These are phyloP conservation scores for Coleophoma eucalyptorum DNA, from an alignment of 2,329 filamentous ascomycete genomes.

Conservation along the genomic window DNA sequence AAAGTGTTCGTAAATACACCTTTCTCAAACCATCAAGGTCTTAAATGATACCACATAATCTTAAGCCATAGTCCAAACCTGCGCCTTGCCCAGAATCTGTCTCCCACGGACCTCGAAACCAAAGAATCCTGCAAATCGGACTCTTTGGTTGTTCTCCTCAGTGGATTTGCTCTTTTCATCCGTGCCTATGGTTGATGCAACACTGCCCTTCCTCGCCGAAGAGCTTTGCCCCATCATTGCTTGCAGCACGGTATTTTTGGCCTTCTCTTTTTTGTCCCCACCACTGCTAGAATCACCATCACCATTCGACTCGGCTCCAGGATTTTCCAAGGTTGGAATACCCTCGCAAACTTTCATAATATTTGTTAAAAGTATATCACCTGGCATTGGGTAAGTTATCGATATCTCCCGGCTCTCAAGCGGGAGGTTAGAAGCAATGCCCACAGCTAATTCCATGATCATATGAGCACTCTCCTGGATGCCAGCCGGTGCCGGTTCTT, in stretches of 20 bases:
- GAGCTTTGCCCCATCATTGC: slow-evolving; percentile 22
- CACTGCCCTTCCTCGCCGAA: slow-evolving; percentile 21
- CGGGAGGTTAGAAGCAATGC: slow-evolving; percentile 81
- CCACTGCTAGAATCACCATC: slow-evolving; percentile 21
- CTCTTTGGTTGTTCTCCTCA: slow-evolving; percentile 38
- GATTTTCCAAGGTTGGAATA: slow-evolving; percentile 55
- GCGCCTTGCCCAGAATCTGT: slow-evolving; percentile 72
- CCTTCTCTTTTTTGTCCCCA: slow-evolving; percentile 29
- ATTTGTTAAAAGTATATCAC: slow-evolving; percentile 62
- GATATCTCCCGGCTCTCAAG: slow-evolving; percentile 88
- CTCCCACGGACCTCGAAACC: slow-evolving; percentile 71
- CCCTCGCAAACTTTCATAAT: slow-evolving; percentile 81
- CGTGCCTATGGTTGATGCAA: not conserved
- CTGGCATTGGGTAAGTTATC: slow-evolving; percentile 81
- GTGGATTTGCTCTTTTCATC: slow-evolving; percentile 18
- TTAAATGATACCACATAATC: not conserved
- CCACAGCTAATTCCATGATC: slow-evolving; percentile 88
- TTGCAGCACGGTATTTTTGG: slow-evolving; percentile 32
- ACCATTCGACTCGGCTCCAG: slow-evolving; percentile 16
- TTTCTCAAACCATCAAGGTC: not conserved
- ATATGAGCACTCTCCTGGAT: slow-evolving; percentile 86
- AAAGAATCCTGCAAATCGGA: slow-evolving; percentile 74
- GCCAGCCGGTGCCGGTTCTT: slow-evolving; percentile 72
- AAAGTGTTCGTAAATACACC: not conserved
- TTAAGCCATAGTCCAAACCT: slow-evolving; percentile 59